These are phyloP conservation scores for Colletotrichum nymphaeae DNA, from an alignment of 2,329 filamentous ascomycete genomes.

Conservation along the genomic window DNA sequence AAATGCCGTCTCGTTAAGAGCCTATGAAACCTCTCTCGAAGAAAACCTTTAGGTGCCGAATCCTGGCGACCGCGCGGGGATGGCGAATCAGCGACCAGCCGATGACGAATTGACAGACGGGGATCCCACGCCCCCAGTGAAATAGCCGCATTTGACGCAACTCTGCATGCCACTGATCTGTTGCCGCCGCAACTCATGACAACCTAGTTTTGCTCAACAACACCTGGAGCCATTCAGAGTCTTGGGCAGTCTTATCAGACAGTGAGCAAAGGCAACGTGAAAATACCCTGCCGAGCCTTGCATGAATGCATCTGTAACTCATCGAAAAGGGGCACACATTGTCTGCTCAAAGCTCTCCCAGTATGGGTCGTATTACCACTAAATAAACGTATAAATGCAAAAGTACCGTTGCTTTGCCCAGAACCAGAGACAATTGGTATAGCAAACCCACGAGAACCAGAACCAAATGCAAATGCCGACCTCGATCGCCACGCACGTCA, in stretches of 20 bases:
- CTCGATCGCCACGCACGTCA: constrained; percentile 22
- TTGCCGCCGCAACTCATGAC: not conserved
- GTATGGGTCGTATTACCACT: constrained; percentile 33
- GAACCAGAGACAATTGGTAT: constrained; percentile 31
- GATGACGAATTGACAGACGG: constrained; percentile 27
- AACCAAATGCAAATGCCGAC: constrained; percentile 33
- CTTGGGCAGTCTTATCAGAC: not conserved
- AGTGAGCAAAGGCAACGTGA: not conserved
- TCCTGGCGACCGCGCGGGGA: constrained; percentile 18
- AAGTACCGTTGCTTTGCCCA: constrained; percentile 27
- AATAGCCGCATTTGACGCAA: constrained; percentile 16
- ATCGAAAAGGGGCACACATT: not conserved
- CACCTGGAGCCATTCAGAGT: not conserved
- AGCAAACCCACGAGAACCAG: constrained; percentile 28
- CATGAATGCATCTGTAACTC: not conserved
- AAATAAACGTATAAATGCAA: constrained; percentile 32
- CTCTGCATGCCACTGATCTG: not conserved
- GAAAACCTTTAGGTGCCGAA: constrained; percentile 28
- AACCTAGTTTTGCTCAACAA: not conserved
- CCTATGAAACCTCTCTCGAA: not conserved
- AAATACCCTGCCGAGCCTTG: not conserved
- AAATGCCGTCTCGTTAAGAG: not conserved
- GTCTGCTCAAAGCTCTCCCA: constrained; percentile 17
- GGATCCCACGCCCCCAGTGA: constrained; percentile 11
- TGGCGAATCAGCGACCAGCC: constrained; percentile 25